phyloP scores from a whole-genome alignment of 2,329 filamentous ascomycete genomes.

The Simplicillium sp. region DNA sequence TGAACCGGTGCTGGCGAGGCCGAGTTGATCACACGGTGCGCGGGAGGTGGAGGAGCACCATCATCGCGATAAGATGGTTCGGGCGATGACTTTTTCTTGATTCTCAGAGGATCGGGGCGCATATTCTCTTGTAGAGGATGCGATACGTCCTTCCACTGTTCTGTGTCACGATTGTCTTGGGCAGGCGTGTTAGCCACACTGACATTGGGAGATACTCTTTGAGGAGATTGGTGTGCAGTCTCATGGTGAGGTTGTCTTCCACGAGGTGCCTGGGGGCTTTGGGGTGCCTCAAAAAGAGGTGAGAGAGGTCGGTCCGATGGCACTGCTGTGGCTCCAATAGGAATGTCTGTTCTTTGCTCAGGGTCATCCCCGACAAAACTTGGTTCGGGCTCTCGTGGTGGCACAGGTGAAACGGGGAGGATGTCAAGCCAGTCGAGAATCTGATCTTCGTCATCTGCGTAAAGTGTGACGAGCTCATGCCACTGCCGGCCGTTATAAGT shows the following conservation, averaged over 20 bases:
- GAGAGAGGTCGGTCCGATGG: conserved; percentile 4
- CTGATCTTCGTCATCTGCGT: conserved; percentile 66
- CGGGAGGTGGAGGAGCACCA: conserved; percentile 44
- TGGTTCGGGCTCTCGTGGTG: conserved; percentile 29
- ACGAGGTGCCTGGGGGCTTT: conserved; percentile 17
- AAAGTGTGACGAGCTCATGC: conserved; percentile 76
- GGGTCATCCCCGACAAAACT: conserved; percentile 16
- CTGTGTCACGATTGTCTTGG: conserved; percentile 15
- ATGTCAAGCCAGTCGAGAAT: conserved; percentile 82
- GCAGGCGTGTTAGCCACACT: too few relatives aligned
- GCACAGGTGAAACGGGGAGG: conserved; percentile 45
- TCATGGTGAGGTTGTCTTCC: conserved; percentile 12
- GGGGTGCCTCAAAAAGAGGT: conserved; percentile 9
- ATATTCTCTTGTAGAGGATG: conserved; percentile 25
- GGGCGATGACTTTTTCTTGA: conserved; percentile 20
- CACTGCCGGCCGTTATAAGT: conserved; percentile 57
- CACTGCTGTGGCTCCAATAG: conserved; percentile 3
- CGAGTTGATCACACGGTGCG: conserved; percentile 36
- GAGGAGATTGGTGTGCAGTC: conserved; percentile 9
- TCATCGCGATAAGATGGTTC: conserved; percentile 36
- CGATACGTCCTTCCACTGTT: conserved; percentile 13
- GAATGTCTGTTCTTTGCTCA: too few relatives aligned
- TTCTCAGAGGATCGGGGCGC: conserved; percentile 25
- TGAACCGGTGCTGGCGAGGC: conserved; percentile 13
- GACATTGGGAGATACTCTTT: conserved; percentile 2